Evolutionary conservation across 169 alveolate genomes (phyloP), one percentile per base, ranked within the genome.

Genomic region (Plasmodium vivax): DNA sequence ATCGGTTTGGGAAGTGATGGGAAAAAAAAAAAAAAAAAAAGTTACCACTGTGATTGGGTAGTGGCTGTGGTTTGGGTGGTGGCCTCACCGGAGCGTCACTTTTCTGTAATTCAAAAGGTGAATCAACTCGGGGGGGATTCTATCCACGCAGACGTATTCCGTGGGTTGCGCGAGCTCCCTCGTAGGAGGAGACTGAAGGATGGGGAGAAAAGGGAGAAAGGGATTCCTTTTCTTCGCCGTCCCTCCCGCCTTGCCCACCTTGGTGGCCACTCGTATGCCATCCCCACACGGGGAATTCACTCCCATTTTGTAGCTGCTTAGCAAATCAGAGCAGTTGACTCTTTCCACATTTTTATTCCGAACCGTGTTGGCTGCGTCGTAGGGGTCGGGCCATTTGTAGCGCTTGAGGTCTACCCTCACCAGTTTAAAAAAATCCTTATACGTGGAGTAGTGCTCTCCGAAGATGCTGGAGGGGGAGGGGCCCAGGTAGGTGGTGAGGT

Each of bases 111-210:
- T 77, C 38, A 88, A 88, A 51, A 88, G 23, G 9, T 88, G 51
- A 23, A 88, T 88, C 41, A 88, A 81, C 19, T 88, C 94, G 12
- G 27, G 27, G n/a, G 94, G 94, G 58, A 88, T 88, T 79, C 82
- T 47, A 9, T 88, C 32, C 43, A 88, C 71, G 9, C 73, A 27
- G 10, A 36, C 27, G 36, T 47, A 85, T 45, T 56, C 80, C n/a
- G 30, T 84, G n/a, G 72, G 19, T 45, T 51, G 34, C 23, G n/a
- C n/a, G n/a, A 54, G 34, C 27, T 43, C 27, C 32, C 19, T 27
- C 38, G 54, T n/a, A 3, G 41, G 34, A 19, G 14, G 2, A 41
- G 41, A 10, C 43, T 54, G n/a, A n/a, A n/a, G n/a, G n/a, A n/a
- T n/a, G n/a, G n/a, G 68, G 12, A 56, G 23, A 41, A 82, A 36